Evolutionary conservation across 2,329 filamentous ascomycete genomes (phyloP), one percentile per base, ranked within the genome.

Genomic region (Diaporthe velutina): DNA sequence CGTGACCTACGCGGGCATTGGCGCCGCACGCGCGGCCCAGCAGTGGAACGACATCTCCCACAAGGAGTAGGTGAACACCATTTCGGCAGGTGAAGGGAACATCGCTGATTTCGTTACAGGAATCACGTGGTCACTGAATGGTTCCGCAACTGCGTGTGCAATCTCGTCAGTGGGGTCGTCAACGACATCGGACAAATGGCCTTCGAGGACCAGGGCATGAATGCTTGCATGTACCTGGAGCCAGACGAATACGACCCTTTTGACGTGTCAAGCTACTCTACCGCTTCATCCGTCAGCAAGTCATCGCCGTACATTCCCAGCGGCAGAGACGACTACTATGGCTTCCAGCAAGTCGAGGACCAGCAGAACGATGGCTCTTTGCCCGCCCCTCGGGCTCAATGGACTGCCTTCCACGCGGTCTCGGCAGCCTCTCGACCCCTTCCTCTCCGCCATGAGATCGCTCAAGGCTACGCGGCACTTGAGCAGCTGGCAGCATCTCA

Each of bases 131-230:
- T 52, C 5, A 25, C 22, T 2, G 52, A 55, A 10, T 75, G 73
- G 73, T 72, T 75, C 8, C 19, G 73, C 4, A 50, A 64, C 28
- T 75, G 70, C 6, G 61, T 73, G 19, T 70, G 40, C 19, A n/a
- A 70, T 6, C 70, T 75, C 1, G 70, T 72, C 33, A 54, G 60
- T 7, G 73, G 73, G n/a, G 61, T 71, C 1, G 61, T 70, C 45
- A 73, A 30, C 25, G 54, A 70, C n/a, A 61, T 48, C 25, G 55
- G 40, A 33, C 54, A 40, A 1, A 60, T n/a, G 40, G 45, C 57
- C 25, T 60, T 64, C 17, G 17, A 66, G 10, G 33, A 48, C 15
- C 33, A 61, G 35, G 42, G 67, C 1, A 22, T 60, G 19, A 57
- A 58, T 5, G 45, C 33, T 7, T 10, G 40, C 9, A 55, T 30